Conservation (phyloP, 2,329 filamentous ascomycete genomes). For the Colletotrichum sp. region DNA sequence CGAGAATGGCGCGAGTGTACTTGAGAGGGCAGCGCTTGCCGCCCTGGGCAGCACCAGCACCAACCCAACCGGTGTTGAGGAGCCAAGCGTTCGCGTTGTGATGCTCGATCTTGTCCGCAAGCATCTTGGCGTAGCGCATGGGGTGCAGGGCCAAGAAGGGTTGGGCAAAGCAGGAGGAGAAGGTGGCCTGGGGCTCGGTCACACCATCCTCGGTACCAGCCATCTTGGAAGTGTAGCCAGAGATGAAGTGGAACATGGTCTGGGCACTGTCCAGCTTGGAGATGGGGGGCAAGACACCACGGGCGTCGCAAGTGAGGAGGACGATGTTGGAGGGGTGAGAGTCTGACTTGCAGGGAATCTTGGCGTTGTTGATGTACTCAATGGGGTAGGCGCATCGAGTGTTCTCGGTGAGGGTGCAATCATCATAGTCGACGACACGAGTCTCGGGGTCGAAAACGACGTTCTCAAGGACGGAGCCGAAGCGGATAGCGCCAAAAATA, state of each 20-base stretch:
- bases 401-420: constrained; percentile 95
- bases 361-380: constrained; percentile 98
- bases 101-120: constrained; percentile 95
- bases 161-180: constrained; percentile 99
- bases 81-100: constrained; percentile 98
- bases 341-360: constrained; percentile 90
- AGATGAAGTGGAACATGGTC: constrained; percentile 99
- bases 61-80: constrained; percentile 97
- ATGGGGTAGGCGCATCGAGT: constrained; percentile 98
- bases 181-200: constrained; percentile 96
- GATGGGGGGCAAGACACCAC: constrained; percentile 96
- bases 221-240: constrained; percentile 99
- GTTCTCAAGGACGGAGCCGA: constrained; percentile 97
- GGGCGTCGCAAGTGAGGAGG: constrained; percentile 94
- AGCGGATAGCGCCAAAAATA: constrained; percentile 94
- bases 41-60: constrained; percentile 86
- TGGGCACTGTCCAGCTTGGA: constrained; percentile 94
- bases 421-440: constrained; percentile 93
- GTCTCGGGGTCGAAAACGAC: constrained; percentile 94
- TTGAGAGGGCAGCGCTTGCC: constrained; percentile 98
- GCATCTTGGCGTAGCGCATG: constrained; percentile 98
- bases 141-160: constrained; percentile 98
- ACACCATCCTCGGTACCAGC: constrained; percentile 97
- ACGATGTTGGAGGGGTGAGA: constrained; percentile 97
- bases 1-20: constrained; percentile 97